Conservation (phyloP, 805 yeast genomes). For the Ogataea naganishii region DNA sequence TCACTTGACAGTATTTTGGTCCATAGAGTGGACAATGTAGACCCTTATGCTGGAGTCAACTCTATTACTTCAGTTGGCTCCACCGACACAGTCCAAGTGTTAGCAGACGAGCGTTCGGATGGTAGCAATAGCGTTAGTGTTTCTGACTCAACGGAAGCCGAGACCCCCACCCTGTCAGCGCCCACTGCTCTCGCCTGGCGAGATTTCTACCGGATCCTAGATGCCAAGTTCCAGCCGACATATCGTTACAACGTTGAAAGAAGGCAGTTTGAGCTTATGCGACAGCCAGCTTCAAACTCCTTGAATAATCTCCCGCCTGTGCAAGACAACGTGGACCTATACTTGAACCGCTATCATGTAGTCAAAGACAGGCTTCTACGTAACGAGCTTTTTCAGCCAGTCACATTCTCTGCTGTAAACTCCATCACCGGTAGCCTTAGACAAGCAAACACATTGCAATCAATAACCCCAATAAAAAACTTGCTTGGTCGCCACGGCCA, state of each 20-base stretch:
- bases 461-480: constrained; percentile 71
- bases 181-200: constrained; percentile 55
- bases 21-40: too few relatives aligned
- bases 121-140: too few relatives aligned
- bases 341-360: constrained; percentile 49
- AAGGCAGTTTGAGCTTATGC: constrained; percentile 46
- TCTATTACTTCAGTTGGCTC: too few relatives aligned
- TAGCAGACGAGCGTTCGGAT: too few relatives aligned
- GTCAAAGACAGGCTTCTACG: constrained; percentile 65
- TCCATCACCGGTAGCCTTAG: constrained; percentile 26
- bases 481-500: constrained; percentile 78
- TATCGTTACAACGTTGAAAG: constrained; percentile 53
- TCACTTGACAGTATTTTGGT: too few relatives aligned
- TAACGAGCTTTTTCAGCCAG: constrained; percentile 63
- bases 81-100: too few relatives aligned
- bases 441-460: constrained; percentile 10
- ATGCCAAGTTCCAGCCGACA: constrained; percentile 55
- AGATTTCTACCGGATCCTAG: constrained; percentile 60
- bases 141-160: too few relatives aligned
- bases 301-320: constrained; percentile 13
- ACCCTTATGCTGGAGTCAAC: too few relatives aligned
- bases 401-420: constrained; percentile 33
- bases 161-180: too few relatives aligned
- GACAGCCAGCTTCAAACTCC: constrained; percentile 1
- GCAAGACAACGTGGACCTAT: constrained; percentile 29